Evolutionary conservation across 306 rosid species (phyloP), one percentile per base, ranked within the genome.

Genomic region (Vigna radiata): DNA sequence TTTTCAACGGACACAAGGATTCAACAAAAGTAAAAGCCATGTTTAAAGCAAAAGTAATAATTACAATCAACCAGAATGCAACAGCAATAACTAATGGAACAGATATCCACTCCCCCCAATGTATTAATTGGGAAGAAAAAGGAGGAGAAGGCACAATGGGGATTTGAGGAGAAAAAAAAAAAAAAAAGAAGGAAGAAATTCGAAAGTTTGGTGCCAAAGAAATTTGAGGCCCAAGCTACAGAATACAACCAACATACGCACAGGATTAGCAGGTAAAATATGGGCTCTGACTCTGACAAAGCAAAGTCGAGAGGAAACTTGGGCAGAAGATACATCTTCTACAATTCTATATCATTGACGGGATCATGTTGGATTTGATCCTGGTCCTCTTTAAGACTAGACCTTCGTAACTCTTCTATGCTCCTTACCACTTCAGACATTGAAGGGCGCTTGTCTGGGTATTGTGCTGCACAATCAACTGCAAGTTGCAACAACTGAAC

Each of bases 401-500:
- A 71, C 37, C 77, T 73, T 10, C 90, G 79, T 21, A 90, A 74
- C 82, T 87, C 94, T 71, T 84, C 73, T 56, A 90, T 87, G 80
- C 79, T 82, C 31, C 46, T 84, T 9, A 73, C 70, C 14, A 88
- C 89, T 76, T 86, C 86, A 33, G 86, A 48, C 87, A 90, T 90
- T 12, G 91, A 86, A 39, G 91, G 94, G 70, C 94, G 90, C 33
- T 74, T 84, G 72, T 90, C 91, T 1, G 91, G 94, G 79, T 87
- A 79, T 5, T 82, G 85, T 16, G 91, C 90, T 6, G 88, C 91
- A 83, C 94, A 90, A 73, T 87, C 94, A n/a, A 90, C 86, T 29
- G 90, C 94, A 59, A 90, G 91, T 68, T 90, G 89, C 81, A 90
- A 46, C 72, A 90, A 72, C 55, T 86, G 91, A 76, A 87, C 94